Evolutionary conservation across 2,329 filamentous ascomycete genomes (phyloP).

Genomic region (Phoma sp.): DNA sequence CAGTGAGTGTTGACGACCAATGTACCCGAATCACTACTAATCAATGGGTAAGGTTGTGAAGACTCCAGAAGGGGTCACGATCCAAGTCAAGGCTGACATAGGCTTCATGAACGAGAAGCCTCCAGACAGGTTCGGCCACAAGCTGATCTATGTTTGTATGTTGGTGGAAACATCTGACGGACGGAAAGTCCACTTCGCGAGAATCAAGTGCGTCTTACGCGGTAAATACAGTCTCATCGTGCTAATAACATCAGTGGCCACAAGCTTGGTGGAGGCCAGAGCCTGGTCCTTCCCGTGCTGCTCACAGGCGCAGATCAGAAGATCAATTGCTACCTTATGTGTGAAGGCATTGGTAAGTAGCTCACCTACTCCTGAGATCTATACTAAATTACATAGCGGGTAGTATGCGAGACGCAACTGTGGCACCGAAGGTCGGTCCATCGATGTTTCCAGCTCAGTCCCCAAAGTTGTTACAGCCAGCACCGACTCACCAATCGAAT

Average conservation of each 20-base stretch:
- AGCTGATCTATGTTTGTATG: slow-evolving; percentile 73
- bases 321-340: slow-evolving; percentile 76
- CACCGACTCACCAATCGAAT: slow-evolving; percentile 31
- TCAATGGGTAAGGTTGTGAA: slow-evolving; percentile 27
- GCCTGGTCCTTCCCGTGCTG: slow-evolving; percentile 66
- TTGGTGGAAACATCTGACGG: slow-evolving; percentile 76
- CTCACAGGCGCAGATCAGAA: slow-evolving; percentile 63
- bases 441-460: slow-evolving; percentile 52
- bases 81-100: slow-evolving; percentile 71
- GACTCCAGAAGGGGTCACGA: slow-evolving; percentile 55
- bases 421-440: slow-evolving; percentile 59
- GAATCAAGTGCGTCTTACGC: slow-evolving; percentile 57
- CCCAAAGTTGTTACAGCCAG: slow-evolving; percentile 4
- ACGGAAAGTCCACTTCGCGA: slow-evolving; percentile 71
- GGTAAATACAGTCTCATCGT: neutral
- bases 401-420: slow-evolving; percentile 61
- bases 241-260: slow-evolving; percentile 62
- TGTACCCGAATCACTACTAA: neutral
- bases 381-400: slow-evolving; percentile 55
- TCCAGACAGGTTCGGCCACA: slow-evolving; percentile 68
- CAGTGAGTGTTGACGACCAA: slow-evolving; percentile 41
- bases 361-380: accelerated
- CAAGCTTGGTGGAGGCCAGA: slow-evolving; percentile 68
- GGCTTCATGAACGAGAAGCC: slow-evolving; percentile 73
- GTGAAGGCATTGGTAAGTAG: slow-evolving; percentile 76